Conservation (phyloP, 768 basidiomycete genomes). For the Coprinopsis cinerea region DNA sequence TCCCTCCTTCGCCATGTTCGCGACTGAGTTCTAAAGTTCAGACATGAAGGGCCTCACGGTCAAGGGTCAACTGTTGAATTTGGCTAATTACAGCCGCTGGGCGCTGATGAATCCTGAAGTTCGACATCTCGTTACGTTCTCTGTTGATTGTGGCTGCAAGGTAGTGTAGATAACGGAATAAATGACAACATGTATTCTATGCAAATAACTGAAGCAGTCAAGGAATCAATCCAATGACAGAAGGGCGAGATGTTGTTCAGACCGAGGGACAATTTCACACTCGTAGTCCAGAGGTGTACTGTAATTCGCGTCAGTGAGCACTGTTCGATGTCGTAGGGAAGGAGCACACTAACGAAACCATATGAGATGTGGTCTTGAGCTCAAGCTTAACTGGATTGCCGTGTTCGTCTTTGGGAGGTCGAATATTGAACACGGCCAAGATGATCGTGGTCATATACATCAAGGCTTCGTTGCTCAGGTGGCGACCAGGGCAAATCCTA, state of each 20-base stretch:
- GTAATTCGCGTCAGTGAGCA: neutral
- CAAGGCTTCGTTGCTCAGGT: constrained; percentile 13
- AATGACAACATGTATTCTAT: too few species aligned
- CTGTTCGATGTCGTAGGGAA: neutral
- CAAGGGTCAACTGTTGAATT: too few species aligned
- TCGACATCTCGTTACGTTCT: too few species aligned
- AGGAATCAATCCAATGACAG: too few species aligned
- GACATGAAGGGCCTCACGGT: too few species aligned
- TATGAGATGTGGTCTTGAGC: neutral
- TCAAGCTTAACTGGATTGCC: constrained; percentile 14
- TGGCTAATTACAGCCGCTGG: too few species aligned
- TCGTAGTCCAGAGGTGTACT: neutral
- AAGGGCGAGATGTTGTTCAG: neutral
- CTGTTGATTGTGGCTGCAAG: too few species aligned
- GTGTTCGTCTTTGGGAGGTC: constrained; percentile 14
- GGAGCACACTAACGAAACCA: neutral
- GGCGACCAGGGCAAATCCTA: constrained; percentile 18
- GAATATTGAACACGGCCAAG: constrained; percentile 15
- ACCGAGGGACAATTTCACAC: neutral
- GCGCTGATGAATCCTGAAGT: too few species aligned
- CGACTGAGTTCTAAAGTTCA: too few species aligned
- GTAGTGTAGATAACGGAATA: too few species aligned
- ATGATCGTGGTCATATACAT: constrained; percentile 14
- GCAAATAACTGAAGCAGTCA: too few species aligned
- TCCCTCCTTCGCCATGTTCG: too few species aligned